These are phyloP conservation scores for Logfia minima DNA, from an alignment of 129 eudicot species.

Conservation along the genomic window DNA sequence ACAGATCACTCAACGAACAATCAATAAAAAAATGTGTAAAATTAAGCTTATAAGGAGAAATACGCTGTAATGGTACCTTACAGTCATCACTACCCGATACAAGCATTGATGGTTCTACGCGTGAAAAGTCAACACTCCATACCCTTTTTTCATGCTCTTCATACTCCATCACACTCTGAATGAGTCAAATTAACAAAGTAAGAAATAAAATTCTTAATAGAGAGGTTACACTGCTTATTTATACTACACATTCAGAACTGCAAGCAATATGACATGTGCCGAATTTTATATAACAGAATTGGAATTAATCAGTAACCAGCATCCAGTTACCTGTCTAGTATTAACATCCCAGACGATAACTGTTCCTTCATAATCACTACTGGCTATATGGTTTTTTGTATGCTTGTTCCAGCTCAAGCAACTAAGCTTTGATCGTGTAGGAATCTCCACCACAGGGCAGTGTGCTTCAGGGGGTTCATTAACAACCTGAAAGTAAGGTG, in stretches of 20 bases:
- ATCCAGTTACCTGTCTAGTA: conserved; percentile 50
- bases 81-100: conserved; percentile 78
- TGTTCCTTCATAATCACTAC: conserved; percentile 77
- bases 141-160: conserved; percentile 78
- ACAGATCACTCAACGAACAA: not conserved
- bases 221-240: conserved; percentile 8
- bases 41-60: not conserved
- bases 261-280: not conserved
- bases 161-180: conserved; percentile 72
- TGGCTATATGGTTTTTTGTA: conserved; percentile 65
- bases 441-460: conserved; percentile 70
- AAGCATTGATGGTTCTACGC: conserved; percentile 67
- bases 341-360: conserved; percentile 72
- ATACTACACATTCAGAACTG: not conserved
- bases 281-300: not conserved
- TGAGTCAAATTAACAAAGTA: conserved; percentile 13
- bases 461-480: conserved; percentile 70
- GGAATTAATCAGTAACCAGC: conserved; percentile 1
- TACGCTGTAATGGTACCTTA: conserved; percentile 43
- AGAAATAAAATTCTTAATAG: not conserved
- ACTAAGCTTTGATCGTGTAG: conserved; percentile 70
- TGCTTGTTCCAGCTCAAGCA: conserved; percentile 79
- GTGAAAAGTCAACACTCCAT: conserved; percentile 75
- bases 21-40: conserved; percentile 5
- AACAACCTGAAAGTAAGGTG: conserved; percentile 48